phyloP scores from a whole-genome alignment of 805 yeast species.

The Lipomyces kockii region DNA sequence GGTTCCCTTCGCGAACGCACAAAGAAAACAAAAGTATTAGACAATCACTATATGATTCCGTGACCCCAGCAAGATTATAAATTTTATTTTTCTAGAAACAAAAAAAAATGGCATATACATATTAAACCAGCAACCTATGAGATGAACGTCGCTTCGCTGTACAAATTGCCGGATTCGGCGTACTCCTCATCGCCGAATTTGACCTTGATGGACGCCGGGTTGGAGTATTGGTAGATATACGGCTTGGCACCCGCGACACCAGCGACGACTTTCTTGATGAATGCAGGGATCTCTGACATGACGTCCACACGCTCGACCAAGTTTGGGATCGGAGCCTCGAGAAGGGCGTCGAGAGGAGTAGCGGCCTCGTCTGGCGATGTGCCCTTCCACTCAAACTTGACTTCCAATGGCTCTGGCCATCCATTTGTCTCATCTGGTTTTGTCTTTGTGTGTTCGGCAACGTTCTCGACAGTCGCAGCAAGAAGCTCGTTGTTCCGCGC shows the following conservation, averaged over 20 bases:
- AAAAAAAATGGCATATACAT: background rate
- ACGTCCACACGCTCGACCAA: slow-evolving; percentile 93
- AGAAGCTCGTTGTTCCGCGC: slow-evolving; percentile 67
- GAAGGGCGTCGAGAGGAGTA: slow-evolving; percentile 38
- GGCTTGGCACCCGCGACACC: slow-evolving; percentile 97
- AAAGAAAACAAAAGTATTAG: background rate
- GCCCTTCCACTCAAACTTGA: slow-evolving; percentile 64
- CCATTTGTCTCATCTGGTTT: slow-evolving; percentile 74
- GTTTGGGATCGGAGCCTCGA: slow-evolving; percentile 60
- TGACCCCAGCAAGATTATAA: background rate
- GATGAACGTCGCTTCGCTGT: slow-evolving; percentile 83
- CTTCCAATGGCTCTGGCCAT: slow-evolving; percentile 82
- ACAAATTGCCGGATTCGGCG: slow-evolving; percentile 66
- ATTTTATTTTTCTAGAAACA: background rate
- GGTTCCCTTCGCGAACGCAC: background rate
- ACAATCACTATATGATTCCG: background rate
- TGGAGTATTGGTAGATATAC: slow-evolving; percentile 90
- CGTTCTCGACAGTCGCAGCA: slow-evolving; percentile 68
- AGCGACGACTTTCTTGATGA: slow-evolving; percentile 89
- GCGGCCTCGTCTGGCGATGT: slow-evolving; percentile 53
- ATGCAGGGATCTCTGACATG: slow-evolving; percentile 94
- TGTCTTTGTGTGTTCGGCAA: slow-evolving; percentile 61
- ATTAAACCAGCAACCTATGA: slow-evolving; percentile 39
- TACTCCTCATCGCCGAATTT: slow-evolving; percentile 49
- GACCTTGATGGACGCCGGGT: slow-evolving; percentile 58